These are phyloP conservation scores for Zygosaccharomyces pseudorouxii DNA, from an alignment of 805 yeast species.

Conservation along the genomic window DNA sequence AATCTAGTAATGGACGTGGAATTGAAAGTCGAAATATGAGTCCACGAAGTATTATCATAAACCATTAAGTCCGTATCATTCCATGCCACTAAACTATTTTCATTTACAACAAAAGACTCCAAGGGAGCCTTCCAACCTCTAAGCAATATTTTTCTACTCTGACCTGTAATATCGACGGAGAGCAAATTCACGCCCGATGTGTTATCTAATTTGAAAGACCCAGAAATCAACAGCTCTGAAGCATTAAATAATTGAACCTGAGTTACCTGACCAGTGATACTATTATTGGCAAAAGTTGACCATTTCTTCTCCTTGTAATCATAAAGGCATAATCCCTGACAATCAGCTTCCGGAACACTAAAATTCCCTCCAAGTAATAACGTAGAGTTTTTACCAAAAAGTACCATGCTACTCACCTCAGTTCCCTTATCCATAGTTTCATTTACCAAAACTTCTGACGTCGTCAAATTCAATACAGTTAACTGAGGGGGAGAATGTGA, in stretches of 20 bases:
- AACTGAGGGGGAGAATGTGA: slow-evolving; percentile 13
- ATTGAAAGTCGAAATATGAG: neutral
- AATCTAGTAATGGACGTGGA: neutral
- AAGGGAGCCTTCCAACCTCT: slow-evolving; percentile 6
- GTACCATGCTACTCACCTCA: slow-evolving; percentile 41
- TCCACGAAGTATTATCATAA: slow-evolving; percentile 13
- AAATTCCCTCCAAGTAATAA: slow-evolving; percentile 69
- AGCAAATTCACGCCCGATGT: slow-evolving; percentile 46
- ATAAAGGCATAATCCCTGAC: slow-evolving; percentile 64
- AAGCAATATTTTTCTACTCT: slow-evolving; percentile 14
- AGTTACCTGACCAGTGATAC: slow-evolving; percentile 49
- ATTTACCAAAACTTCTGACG: slow-evolving; percentile 44
- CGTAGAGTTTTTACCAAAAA: slow-evolving; percentile 38
- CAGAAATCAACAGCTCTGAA: slow-evolving; percentile 42
- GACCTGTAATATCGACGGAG: slow-evolving; percentile 15
- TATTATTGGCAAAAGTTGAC: slow-evolving; percentile 37
- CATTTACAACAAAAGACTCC: slow-evolving; percentile 18
- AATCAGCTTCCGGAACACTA: slow-evolving; percentile 51
- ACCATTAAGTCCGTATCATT: slow-evolving; percentile 15
- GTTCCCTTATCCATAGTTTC: slow-evolving; percentile 35
- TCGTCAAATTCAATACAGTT: slow-evolving; percentile 35
- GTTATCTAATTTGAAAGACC: slow-evolving; percentile 41
- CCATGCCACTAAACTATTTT: slow-evolving; percentile 20
- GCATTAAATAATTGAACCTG: slow-evolving; percentile 46
- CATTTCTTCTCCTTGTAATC: slow-evolving; percentile 52